Evolutionary conservation across 2,329 filamentous ascomycete species (phyloP), one percentile per base, ranked within the genome.

Genomic region (Talaromyces pinophilus): DNA sequence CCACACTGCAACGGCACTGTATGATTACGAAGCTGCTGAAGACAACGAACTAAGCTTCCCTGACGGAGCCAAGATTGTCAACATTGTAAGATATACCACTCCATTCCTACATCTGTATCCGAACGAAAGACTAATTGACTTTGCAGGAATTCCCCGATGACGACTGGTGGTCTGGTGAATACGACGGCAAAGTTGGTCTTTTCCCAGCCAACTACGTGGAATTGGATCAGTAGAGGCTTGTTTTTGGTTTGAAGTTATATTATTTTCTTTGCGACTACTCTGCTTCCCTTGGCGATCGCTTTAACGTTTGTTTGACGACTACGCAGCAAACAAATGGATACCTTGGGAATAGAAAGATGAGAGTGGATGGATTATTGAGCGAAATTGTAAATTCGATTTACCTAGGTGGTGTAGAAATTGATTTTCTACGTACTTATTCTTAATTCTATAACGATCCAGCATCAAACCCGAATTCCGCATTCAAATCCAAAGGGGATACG

Each of bases 91-190:
- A 22, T 46, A 59, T 46, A 59, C 38, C 19, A 15, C 65, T 54
- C 33, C 10, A 54, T 33, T 3, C 30, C 30, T 7, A n/a, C 1
- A 42, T 55, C 44, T 13, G 7, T n/a, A 15, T 55, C 35, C n/a
- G 6, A 48, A 38, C 30, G 30, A 19, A 4, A 22, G 42, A 40
- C 42, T 62, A 42, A 67, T 25, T 38, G 5, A 17, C 11, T 15
- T 19, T 28, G 17, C 48, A 91, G 89, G 92, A 97, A 82, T 98
- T 98, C 80, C 95, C 95, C 1, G 95, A 98, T 73, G 94, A 98
- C 71, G 95, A 99, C 76, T 99, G 95, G 95, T 99, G 95, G 95
- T 91, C 94, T 73, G 95, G 95, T 67, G 88, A 91, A 73, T 96
- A 90, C 78, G 85, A 88, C 30, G 93, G 93, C 61, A 86, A 89